Evolutionary conservation across 2,329 filamentous ascomycete species (phyloP).

Genomic region (Hortaea sp.): DNA sequence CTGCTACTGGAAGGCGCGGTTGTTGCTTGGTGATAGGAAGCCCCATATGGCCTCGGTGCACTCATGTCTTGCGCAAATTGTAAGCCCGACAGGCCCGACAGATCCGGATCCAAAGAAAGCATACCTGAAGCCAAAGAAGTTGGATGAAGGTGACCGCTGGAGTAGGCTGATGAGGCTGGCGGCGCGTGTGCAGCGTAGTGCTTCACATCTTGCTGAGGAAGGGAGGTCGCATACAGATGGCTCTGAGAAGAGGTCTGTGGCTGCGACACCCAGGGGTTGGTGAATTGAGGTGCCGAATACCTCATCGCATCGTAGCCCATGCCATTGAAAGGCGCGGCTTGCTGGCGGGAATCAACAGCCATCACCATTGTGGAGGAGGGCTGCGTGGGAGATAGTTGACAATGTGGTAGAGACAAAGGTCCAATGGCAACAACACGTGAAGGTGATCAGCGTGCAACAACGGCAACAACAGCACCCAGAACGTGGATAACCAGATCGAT

Average conservation of each 20-base stretch:
- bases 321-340: slow-evolving; percentile 56
- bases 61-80: slow-evolving; percentile 61
- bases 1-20: slow-evolving; percentile 55
- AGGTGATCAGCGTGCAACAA: slow-evolving; percentile 6
- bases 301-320: slow-evolving; percentile 76
- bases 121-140: slow-evolving; percentile 60
- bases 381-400: slow-evolving; percentile 4
- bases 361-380: slow-evolving; percentile 61
- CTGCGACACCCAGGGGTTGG: slow-evolving; percentile 69
- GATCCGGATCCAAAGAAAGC: slow-evolving; percentile 50
- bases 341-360: slow-evolving; percentile 81
- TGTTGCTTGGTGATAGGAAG: slow-evolving; percentile 60
- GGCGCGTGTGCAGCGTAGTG: slow-evolving; percentile 21
- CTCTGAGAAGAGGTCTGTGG: slow-evolving; percentile 45
- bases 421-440: slow-evolving; percentile 1
- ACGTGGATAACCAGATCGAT: slow-evolving; percentile 40
- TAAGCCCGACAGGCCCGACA: slow-evolving; percentile 56
- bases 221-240: slow-evolving; percentile 56
- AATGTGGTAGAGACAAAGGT: slow-evolving; percentile 16
- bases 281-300: slow-evolving; percentile 67
- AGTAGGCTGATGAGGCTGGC: slow-evolving; percentile 41
- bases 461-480: slow-evolving; percentile 21
- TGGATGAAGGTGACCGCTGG: slow-evolving; percentile 60
- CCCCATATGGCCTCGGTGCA: slow-evolving; percentile 59
- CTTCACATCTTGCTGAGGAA: slow-evolving; percentile 44